Evolutionary conservation across 108 stramenopile species (phyloP).

Genomic region (Fistulifera pelliculosa): DNA sequence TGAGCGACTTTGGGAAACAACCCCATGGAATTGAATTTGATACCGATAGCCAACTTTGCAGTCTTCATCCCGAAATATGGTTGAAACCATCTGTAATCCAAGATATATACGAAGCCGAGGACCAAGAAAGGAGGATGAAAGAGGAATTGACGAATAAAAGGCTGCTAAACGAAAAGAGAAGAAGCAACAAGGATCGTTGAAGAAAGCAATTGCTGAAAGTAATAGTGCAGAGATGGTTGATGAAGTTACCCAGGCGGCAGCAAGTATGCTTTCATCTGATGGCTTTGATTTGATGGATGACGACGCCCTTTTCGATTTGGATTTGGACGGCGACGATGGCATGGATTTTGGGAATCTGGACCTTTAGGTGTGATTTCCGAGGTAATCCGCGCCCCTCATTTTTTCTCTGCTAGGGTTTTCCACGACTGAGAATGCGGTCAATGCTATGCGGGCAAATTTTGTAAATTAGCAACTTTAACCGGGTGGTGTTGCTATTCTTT

Average conservation of each 20-base stretch:
- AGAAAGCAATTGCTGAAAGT: conserved; percentile 43
- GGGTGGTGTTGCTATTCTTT: too few species aligned
- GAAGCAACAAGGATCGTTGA: conserved; percentile 1
- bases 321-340: conserved; percentile 47
- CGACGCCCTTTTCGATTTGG: conserved; percentile 41
- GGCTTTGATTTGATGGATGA: conserved; percentile 37
- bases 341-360: conserved; percentile 5
- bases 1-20: conserved; percentile 63
- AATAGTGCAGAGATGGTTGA: conserved; percentile 35
- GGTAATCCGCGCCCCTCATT: too few species aligned
- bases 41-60: conserved; percentile 33
- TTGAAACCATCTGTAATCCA: conserved; percentile 43
- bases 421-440: too few species aligned
- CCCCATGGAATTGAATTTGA: conserved; percentile 47
- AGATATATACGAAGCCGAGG: conserved; percentile 20
- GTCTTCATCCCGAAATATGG: conserved; percentile 75
- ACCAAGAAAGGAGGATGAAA: conserved; percentile 24
- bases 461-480: too few species aligned
- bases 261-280: conserved; percentile 21
- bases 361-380: too few species aligned
- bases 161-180: conserved; percentile 3
- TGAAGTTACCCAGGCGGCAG: conserved; percentile 43
- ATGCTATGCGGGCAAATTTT: too few species aligned
- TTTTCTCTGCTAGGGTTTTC: too few species aligned
- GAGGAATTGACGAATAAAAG: conserved; percentile 1